These are phyloP conservation scores for Elasticomyces elasticus DNA, from an alignment of 495 filamentous ascomycete genomes.

Conservation along the genomic window DNA sequence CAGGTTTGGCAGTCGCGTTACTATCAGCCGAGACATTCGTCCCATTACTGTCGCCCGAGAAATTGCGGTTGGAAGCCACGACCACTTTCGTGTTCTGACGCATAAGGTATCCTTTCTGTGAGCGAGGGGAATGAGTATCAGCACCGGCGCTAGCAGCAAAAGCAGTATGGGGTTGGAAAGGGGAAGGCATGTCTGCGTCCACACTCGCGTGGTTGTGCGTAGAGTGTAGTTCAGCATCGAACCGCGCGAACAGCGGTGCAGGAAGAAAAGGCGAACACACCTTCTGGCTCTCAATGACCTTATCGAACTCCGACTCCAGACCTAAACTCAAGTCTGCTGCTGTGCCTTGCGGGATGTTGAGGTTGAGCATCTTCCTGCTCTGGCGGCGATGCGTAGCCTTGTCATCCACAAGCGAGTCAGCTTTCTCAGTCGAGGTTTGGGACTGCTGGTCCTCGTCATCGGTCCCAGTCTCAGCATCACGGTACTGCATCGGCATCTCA, in stretches of 20 bases:
- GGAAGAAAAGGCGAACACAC: conserved; percentile 50
- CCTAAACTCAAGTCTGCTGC: conserved; percentile 60
- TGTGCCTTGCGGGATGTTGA: conserved; percentile 3
- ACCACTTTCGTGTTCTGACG: conserved; percentile 96
- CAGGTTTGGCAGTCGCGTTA: conserved; percentile 34
- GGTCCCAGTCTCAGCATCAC: conserved; percentile 49
- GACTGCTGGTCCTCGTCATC: neutral
- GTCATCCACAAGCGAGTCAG: conserved; percentile 4
- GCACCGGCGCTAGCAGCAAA: conserved; percentile 8
- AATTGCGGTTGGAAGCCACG: conserved; percentile 59
- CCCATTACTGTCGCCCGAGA: conserved; percentile 37
- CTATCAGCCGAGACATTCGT: neutral
- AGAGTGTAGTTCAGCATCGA: conserved; percentile 3
- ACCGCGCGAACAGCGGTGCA: conserved; percentile 26
- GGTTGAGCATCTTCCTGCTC: conserved; percentile 4
- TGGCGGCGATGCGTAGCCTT: neutral
- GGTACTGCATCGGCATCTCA: conserved; percentile 8
- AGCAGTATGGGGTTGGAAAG: conserved; percentile 9
- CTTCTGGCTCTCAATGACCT: conserved; percentile 96
- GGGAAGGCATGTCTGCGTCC: conserved; percentile 4
- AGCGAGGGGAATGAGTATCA: conserved; percentile 23
- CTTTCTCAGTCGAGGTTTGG: neutral
- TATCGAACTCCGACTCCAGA: conserved; percentile 84
- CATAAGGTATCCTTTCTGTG: conserved; percentile 97
- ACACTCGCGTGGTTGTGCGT: neutral